Evolutionary conservation across 1,139 yeast genomes (phyloP), one percentile per base, ranked within the genome.

Genomic region (Kodamaea alishanica): DNA sequence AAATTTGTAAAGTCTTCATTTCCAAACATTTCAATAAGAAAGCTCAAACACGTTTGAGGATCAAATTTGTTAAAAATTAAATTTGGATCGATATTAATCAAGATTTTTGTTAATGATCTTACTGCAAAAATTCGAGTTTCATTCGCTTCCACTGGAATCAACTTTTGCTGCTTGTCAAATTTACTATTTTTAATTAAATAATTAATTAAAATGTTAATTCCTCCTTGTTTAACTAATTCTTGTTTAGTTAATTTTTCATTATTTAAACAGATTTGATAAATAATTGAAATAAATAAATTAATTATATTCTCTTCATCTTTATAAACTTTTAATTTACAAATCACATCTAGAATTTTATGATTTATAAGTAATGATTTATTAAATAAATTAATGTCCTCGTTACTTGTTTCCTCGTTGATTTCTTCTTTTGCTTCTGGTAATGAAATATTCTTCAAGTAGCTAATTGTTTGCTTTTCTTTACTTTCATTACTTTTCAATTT

Each of bases 191-290:
- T 58, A 7, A 69, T 52, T 30, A 77, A 54, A 40, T 61, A 75
- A 26, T 63, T 63, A 7, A 76, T 41, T 0, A 68, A 34, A 1
- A 71, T 46, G 32, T 60, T 65, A 30, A 75, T 47, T 0, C 68
- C 73, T 0, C 80, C 81, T 47, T 75, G 78, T 35, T 67, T 62
- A 9, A 72, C 73, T 9, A 75, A 51, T 24, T 62, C 70, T n/a
- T 58, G 55, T 26, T 71, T 60, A 2, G 57, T 54, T 1, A 33
- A 34, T 34, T 56, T 56, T 5, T 48, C 51, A 34, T 59, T 68
- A 31, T 54, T 59, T 6, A 44, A 33, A 0, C 73, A 50, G 2
- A 67, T 46, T 51, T 52, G 52, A 38, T 55, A 49, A 2, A 67
- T 49, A 3, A 68, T 54, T 5, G 33, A 35, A 9, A 65, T 49